These are phyloP conservation scores for Volvox africanus DNA, from an alignment of 139 green algal species.

Conservation along the genomic window DNA sequence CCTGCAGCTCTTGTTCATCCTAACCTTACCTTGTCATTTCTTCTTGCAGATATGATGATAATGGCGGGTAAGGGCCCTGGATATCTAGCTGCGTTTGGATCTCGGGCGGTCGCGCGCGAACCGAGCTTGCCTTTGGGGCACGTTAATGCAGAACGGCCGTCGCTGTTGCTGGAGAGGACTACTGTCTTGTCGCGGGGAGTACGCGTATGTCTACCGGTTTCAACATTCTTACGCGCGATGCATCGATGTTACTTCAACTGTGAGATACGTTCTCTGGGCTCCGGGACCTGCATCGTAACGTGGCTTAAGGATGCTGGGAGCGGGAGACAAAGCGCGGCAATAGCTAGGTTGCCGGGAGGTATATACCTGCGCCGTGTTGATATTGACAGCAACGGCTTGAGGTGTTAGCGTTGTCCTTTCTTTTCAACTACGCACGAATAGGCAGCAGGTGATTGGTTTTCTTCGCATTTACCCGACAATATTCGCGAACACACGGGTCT, in stretches of 20 bases:
- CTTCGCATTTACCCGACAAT: too few species aligned
- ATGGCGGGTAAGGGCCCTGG: conserved; percentile 71
- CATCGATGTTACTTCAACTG: conserved; percentile 88
- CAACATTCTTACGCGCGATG: conserved; percentile 92
- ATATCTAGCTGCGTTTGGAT: neutral
- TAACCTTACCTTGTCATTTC: neutral
- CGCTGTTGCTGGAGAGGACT: conserved; percentile 95
- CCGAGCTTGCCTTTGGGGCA: conserved; percentile 31
- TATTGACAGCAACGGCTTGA: too few species aligned
- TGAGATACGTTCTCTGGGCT: conserved; percentile 60
- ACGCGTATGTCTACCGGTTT: conserved; percentile 97
- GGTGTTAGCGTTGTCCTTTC: too few species aligned
- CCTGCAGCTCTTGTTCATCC: neutral
- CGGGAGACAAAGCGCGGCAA: neutral
- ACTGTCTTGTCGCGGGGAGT: conserved; percentile 95
- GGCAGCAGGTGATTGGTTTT: too few species aligned
- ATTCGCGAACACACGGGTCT: too few species aligned
- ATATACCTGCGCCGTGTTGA: too few species aligned
- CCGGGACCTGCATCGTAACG: neutral
- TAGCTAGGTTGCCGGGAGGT: too few species aligned
- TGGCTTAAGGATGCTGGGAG: neutral
- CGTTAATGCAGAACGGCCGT: conserved; percentile 80
- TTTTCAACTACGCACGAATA: too few species aligned
- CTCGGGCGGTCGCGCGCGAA: neutral
- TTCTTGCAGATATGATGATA: conserved; percentile 78